Conservation (phyloP, 306 rosid species). For the Castanospermum australe region DNA sequence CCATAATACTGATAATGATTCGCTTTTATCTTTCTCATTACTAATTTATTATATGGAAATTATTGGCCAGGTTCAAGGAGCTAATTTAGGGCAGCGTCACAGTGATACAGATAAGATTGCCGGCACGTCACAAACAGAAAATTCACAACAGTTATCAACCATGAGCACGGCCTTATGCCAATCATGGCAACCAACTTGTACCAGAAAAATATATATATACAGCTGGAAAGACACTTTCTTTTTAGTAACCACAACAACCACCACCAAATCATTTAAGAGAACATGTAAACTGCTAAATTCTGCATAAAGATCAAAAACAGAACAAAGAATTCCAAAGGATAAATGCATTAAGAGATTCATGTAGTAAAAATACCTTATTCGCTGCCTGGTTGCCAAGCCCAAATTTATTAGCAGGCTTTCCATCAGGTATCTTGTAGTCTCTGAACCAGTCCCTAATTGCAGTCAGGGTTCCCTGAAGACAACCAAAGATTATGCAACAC, state of each 20-base stretch:
- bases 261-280: not conserved
- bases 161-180: not conserved
- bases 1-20: not conserved
- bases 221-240: not conserved
- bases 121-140: too few relatives aligned
- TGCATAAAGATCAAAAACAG: not conserved
- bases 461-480: constrained; percentile 81
- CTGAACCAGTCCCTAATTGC: constrained; percentile 95
- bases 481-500: constrained; percentile 28
- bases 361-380: constrained; percentile 56
- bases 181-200: constrained; percentile 6
- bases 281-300: not conserved
- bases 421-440: constrained; percentile 97
- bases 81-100: too few relatives aligned
- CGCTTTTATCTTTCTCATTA: not conserved
- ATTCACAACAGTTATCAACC: too few relatives aligned
- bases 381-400: constrained; percentile 92
- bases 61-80: not conserved
- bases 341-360: not conserved
- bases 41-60: not conserved
- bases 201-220: not conserved
- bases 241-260: not conserved
- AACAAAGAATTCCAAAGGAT: not conserved
- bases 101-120: too few relatives aligned
- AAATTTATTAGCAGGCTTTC: constrained; percentile 94